Evolutionary conservation across 2,329 filamentous ascomycete species (phyloP).

Genomic region (Trichoderma sp.): DNA sequence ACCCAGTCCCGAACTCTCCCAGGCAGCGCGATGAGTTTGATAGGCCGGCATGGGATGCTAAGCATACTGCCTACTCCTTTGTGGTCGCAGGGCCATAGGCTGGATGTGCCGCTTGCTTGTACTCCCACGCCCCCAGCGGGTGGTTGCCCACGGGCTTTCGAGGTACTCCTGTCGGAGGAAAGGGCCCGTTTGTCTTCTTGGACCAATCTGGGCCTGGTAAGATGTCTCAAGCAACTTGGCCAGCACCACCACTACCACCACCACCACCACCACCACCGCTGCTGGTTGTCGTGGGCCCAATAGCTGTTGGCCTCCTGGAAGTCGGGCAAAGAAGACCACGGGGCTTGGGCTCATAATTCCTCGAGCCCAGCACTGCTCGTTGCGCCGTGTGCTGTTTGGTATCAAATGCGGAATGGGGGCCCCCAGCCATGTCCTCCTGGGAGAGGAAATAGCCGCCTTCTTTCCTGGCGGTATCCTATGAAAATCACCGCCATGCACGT

Average conservation of each 20-base stretch:
- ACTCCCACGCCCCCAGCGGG: constrained; percentile 12
- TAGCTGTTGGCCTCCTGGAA: background rate
- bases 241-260: constrained; percentile 17
- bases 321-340: background rate
- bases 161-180: constrained; percentile 6
- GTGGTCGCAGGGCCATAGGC: background rate
- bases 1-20: constrained; percentile 2
- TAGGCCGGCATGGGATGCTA: constrained; percentile 4
- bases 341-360: constrained; percentile 16
- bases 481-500: constrained; percentile 10
- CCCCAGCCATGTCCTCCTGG: constrained; percentile 3
- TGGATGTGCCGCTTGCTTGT: background rate
- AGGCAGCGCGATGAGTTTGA: background rate
- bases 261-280: constrained; percentile 1
- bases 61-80: background rate
- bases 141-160: background rate
- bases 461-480: background rate
- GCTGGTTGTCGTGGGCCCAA: constrained; percentile 19
- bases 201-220: background rate
- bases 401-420: constrained; percentile 8
- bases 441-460: constrained; percentile 13
- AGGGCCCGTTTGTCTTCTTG: background rate
- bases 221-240: constrained; percentile 1
- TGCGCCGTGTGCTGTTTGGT: constrained; percentile 5
- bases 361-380: constrained; percentile 13